Percentiles rank a stretch among this genome's conserved stretches.
These are phyloP conservation scores for Nicotiana sylvestris DNA, from an alignment of 257 asterid genomes.

Conservation along the genomic window DNA sequence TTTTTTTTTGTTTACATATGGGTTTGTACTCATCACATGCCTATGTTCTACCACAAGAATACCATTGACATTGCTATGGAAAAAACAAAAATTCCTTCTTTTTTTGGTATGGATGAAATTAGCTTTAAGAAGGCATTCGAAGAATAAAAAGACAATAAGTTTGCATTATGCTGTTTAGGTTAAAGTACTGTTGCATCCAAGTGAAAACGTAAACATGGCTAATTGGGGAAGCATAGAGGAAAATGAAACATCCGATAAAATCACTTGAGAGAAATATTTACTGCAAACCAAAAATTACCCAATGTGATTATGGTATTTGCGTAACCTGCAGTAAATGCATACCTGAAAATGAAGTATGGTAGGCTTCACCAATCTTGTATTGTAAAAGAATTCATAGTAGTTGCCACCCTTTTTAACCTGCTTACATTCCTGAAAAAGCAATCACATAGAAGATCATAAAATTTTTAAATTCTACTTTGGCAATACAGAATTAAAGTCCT, in stretches of 20 bases:
- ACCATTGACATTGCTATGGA: neutral
- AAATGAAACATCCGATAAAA: no score
- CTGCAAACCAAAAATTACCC: neutral
- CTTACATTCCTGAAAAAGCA: constrained; percentile 35
- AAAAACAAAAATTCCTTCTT: neutral
- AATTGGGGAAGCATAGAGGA: no score
- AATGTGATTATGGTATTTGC: neutral
- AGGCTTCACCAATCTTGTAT: constrained; percentile 77
- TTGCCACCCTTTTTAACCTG: constrained; percentile 43
- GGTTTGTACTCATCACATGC: no score
- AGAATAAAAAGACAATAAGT: neutral
- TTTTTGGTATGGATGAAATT: neutral
- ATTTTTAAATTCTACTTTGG: neutral
- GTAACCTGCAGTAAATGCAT: neutral
- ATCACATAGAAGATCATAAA: neutral
- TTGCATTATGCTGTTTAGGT: neutral
- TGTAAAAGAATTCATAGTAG: constrained; percentile 62
- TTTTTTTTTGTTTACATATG: no score
- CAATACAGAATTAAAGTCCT: neutral
- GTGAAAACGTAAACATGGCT: neutral
- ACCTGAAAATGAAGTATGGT: constrained; percentile 87
- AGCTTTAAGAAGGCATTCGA: neutral
- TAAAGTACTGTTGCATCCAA: neutral
- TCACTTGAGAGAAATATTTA: no score
- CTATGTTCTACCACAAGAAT: no score